Base-by-base conservation (phyloP, 306 rosid species). In the Dalbergia cultrata region DNA sequence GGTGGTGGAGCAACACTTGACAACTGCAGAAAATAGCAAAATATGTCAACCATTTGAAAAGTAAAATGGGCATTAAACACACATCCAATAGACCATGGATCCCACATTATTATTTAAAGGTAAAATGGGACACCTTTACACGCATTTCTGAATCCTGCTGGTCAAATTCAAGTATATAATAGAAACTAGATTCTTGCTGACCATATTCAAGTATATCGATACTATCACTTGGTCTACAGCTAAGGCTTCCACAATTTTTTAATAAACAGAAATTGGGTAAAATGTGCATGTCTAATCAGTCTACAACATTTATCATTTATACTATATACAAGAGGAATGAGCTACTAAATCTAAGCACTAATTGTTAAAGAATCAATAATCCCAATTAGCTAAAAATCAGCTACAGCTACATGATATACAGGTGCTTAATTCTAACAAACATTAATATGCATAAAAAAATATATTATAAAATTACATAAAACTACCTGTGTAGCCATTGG, bases 1-100 rank as follows among this genome's bases (percentile, higher is more conserved):
- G 99, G 97, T 58, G 94, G 99, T 50, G 98, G 99, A 81, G 93
- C 94, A 83, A 88, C 82, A 82, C 87, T 85, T 56, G 99, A 93
- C 86, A 96, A 63, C 99, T 96, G 87, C 84, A 90, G 7, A 74
- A 91, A 64, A 67, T 72, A 77, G 79, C 72, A 67, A 79, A 70
- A 67, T 34, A 71, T 47, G 72, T 81, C 78, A 81, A 70, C 35
- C 59, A 43, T 74, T 75, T 62, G 44, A 63, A 44, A 49, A 47
- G 43, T 31, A 69, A 76, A 72, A 49, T 4, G 18, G 54, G 47
- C 12, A 65, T 65, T 45, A 70, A 84, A 49, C 72, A 67, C 35
- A 47, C 7, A 8, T 54, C 34, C 49, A 83, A n/a, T 70, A 37
- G 66, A 81, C 39, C 49, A 67, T 75, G 16, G 73, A 59, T 56